Evolutionary conservation across 176 grass and related monocot genomes (phyloP).

Genomic region (Echinochloa phyllopogon): DNA sequence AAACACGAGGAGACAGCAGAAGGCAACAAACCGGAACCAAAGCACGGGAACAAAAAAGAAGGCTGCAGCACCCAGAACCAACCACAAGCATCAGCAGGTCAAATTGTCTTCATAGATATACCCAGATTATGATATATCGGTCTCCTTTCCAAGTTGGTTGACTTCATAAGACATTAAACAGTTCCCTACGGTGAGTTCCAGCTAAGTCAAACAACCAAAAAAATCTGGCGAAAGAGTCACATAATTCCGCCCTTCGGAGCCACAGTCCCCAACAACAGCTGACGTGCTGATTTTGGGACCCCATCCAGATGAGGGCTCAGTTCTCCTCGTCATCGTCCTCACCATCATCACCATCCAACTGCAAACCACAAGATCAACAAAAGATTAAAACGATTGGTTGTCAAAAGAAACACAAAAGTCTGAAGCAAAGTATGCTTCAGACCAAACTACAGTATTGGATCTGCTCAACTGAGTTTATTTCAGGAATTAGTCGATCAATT

Average conservation of each 20-base stretch:
- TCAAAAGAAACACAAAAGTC: neutral
- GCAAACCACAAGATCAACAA: constrained; percentile 30
- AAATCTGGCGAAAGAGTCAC: constrained; percentile 27
- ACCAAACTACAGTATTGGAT: neutral
- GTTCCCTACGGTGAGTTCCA: constrained; percentile 52
- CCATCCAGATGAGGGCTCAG: constrained; percentile 42
- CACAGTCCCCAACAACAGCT: constrained; percentile 28
- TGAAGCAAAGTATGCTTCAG: neutral
- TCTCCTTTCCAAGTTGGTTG: constrained; percentile 43
- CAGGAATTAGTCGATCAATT: neutral
- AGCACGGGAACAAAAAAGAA: neutral
- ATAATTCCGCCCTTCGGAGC: constrained; percentile 42
- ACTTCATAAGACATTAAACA: constrained; percentile 54
- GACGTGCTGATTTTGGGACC: neutral
- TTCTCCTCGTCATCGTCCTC: constrained; percentile 59
- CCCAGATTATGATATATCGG: constrained; percentile 52
- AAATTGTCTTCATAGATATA: constrained; percentile 56
- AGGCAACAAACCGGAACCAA: neutral
- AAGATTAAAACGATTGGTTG: neutral
- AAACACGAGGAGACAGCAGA: neutral
- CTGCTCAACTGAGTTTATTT: neutral
- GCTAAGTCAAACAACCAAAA: constrained; percentile 60
- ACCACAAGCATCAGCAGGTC: constrained; percentile 37
- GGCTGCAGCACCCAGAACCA: neutral
- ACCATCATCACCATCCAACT: constrained; percentile 58